Percentiles rank a stretch among this genome's conserved stretches.
These are phyloP conservation scores for Termitomyces sp. DNA, from an alignment of 768 basidiomycete species.

Conservation along the genomic window DNA sequence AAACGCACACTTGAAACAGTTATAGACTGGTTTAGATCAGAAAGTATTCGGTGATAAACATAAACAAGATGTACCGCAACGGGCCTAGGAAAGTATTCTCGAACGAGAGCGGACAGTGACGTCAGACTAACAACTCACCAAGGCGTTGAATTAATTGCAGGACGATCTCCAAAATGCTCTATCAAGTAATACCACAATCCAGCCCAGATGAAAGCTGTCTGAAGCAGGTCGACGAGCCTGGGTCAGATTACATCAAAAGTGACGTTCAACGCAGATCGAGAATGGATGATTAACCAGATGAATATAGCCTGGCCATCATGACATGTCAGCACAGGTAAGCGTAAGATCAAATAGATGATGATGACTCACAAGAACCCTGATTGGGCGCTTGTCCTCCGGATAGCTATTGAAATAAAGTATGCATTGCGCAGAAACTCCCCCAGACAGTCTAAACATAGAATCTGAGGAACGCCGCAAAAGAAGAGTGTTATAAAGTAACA, in stretches of 20 bases:
- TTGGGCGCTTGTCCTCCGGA: neutral
- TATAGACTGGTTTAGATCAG: neutral
- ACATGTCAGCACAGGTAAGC: neutral
- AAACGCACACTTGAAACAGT: neutral
- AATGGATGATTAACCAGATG: neutral
- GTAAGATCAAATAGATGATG: neutral
- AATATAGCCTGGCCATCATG: neutral
- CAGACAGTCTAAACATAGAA: slow-evolving; percentile 4
- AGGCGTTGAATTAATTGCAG: neutral
- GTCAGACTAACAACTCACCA: neutral
- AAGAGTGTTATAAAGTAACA: neutral
- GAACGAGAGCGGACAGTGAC: neutral
- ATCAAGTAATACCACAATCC: slow-evolving; percentile 4
- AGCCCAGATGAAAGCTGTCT: slow-evolving; percentile 7
- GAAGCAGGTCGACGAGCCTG: slow-evolving; percentile 3
- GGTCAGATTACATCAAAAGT: neutral
- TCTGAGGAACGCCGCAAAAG: neutral
- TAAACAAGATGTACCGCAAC: neutral
- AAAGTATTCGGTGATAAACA: neutral
- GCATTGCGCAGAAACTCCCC: slow-evolving; percentile 6
- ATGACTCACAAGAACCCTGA: slow-evolving; percentile 8
- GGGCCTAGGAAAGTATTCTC: neutral
- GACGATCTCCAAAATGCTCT: slow-evolving; percentile 1
- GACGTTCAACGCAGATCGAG: neutral
- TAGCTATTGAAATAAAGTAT: slow-evolving; percentile 7